Percentiles rank a stretch among this genome's conserved stretches.
These are phyloP conservation scores for Cladosporium sp. DNA, from an alignment of 2,329 filamentous ascomycete species.

Conservation along the genomic window DNA sequence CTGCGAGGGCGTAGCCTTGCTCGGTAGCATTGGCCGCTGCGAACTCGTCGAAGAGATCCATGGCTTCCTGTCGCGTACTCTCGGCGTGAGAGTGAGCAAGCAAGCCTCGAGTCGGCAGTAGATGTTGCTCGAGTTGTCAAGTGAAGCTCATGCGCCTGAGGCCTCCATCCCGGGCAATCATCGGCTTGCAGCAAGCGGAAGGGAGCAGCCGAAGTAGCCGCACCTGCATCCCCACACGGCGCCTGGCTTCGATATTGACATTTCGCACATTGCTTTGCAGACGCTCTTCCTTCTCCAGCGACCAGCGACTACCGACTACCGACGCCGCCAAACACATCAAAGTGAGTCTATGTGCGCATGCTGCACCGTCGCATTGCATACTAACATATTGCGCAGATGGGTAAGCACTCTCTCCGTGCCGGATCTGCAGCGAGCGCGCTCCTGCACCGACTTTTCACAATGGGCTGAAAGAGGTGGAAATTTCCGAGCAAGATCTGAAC, in stretches of 20 bases:
- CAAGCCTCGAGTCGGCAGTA: background rate
- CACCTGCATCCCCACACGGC: slow-evolving; percentile 20
- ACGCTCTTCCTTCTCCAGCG: slow-evolving; percentile 21
- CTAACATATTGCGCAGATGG: slow-evolving; percentile 54
- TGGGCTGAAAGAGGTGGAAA: slow-evolving; percentile 33
- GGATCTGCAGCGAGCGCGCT: slow-evolving; percentile 19
- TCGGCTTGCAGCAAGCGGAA: background rate
- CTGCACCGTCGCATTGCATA: slow-evolving; percentile 17
- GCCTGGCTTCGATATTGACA: slow-evolving; percentile 13
- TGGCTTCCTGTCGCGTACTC: slow-evolving; percentile 8
- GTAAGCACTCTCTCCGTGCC: slow-evolving; percentile 50
- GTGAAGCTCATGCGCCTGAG: slow-evolving; percentile 8
- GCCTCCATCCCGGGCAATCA: background rate
- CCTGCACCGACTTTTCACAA: slow-evolving; percentile 23
- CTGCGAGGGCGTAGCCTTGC: slow-evolving; percentile 72
- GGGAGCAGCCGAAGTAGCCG: slow-evolving; percentile 14
- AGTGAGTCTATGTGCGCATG: slow-evolving; percentile 27
- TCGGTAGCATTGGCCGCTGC: slow-evolving; percentile 63
- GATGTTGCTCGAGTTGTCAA: background rate
- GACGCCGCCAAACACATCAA: slow-evolving; percentile 23
- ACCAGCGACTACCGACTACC: slow-evolving; percentile 19
- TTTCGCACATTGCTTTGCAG: slow-evolving; percentile 18
- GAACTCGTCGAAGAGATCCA: slow-evolving; percentile 80
- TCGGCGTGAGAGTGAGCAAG: background rate
- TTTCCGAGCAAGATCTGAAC: slow-evolving; percentile 16